These are phyloP conservation scores for Spergularia marina DNA, from an alignment of 148 eudicot species.

Conservation along the genomic window DNA sequence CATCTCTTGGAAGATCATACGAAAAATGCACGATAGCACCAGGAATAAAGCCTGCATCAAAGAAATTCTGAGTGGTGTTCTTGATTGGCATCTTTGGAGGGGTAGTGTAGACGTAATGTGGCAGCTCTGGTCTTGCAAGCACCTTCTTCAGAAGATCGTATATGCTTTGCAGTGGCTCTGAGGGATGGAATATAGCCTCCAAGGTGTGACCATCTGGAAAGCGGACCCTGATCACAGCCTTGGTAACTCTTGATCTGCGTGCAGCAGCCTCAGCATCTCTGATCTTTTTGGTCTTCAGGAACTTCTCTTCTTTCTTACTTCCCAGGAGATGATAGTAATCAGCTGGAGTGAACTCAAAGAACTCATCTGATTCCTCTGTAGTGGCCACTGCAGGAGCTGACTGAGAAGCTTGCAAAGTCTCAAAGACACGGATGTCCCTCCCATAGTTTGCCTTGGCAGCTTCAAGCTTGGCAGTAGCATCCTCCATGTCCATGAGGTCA, in stretches of 20 bases:
- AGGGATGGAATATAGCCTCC: slow-evolving; percentile 78
- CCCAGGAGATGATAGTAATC: slow-evolving; percentile 61
- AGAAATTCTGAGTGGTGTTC: slow-evolving; percentile 66
- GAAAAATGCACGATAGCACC: slow-evolving; percentile 92
- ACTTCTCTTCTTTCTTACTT: slow-evolving; percentile 70
- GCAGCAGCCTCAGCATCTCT: slow-evolving; percentile 86
- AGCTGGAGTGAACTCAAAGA: slow-evolving; percentile 70
- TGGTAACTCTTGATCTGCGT: slow-evolving; percentile 57
- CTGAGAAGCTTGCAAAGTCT: slow-evolving; percentile 48
- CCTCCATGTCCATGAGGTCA: slow-evolving; percentile 28
- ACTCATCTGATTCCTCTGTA: slow-evolving; percentile 72
- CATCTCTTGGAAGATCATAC: slow-evolving; percentile 56
- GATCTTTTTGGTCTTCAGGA: slow-evolving; percentile 72
- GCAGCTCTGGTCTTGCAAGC: slow-evolving; percentile 62
- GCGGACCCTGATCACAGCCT: slow-evolving; percentile 70
- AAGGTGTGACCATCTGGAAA: slow-evolving; percentile 77
- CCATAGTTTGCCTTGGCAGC: slow-evolving; percentile 69
- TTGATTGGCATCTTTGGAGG: slow-evolving; percentile 87
- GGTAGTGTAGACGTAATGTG: slow-evolving; percentile 76
- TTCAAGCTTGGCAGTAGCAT: slow-evolving; percentile 46
- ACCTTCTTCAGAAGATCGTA: slow-evolving; percentile 67
- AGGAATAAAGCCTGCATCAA: slow-evolving; percentile 87
- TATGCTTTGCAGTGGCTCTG: slow-evolving; percentile 66
- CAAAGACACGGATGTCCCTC: slow-evolving; percentile 70
- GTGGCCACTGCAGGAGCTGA: slow-evolving; percentile 27